phyloP scores from a whole-genome alignment of 768 basidiomycete genomes.

The Hygrophorus pudorinus region DNA sequence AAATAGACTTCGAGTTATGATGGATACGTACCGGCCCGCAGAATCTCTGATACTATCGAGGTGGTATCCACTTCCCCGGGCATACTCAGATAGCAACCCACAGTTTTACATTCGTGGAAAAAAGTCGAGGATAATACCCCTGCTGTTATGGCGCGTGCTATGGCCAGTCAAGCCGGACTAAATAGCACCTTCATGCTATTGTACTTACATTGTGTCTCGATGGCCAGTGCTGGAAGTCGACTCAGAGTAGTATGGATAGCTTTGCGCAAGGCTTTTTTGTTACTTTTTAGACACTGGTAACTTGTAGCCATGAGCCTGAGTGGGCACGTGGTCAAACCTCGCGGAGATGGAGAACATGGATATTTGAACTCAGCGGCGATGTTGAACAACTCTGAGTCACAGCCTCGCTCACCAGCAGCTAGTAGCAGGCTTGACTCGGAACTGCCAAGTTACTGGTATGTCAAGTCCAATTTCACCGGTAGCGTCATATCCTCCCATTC shows the following conservation, averaged over 20 bases:
- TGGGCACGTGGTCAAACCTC: too few relatives aligned
- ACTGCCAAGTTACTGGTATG: background rate
- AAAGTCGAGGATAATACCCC: conserved; percentile 40
- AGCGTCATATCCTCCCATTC: conserved; percentile 9
- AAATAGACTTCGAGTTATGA: background rate
- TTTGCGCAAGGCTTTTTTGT: conserved; percentile 50
- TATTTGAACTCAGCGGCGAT: too few relatives aligned
- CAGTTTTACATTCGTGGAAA: conserved; percentile 35
- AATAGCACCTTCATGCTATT: background rate
- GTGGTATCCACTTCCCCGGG: conserved; percentile 63
- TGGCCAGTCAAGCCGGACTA: conserved; percentile 4
- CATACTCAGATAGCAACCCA: conserved; percentile 81
- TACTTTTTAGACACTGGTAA: conserved; percentile 23
- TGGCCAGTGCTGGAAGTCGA: conserved; percentile 28
- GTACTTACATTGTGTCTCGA: conserved; percentile 55
- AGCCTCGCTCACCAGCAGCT: too few relatives aligned
- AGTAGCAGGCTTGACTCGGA: background rate
- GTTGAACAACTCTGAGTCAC: too few relatives aligned
- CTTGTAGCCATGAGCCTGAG: conserved; percentile 10
- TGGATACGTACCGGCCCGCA: conserved; percentile 43
- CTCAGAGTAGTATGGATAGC: conserved; percentile 34
- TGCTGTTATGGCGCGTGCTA: conserved; percentile 38
- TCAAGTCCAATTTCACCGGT: conserved; percentile 9
- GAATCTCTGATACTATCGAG: conserved; percentile 37
- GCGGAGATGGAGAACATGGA: too few relatives aligned